Evolutionary conservation across 108 stramenopile species (phyloP).

Genomic region (Discostella stelligeroides): DNA sequence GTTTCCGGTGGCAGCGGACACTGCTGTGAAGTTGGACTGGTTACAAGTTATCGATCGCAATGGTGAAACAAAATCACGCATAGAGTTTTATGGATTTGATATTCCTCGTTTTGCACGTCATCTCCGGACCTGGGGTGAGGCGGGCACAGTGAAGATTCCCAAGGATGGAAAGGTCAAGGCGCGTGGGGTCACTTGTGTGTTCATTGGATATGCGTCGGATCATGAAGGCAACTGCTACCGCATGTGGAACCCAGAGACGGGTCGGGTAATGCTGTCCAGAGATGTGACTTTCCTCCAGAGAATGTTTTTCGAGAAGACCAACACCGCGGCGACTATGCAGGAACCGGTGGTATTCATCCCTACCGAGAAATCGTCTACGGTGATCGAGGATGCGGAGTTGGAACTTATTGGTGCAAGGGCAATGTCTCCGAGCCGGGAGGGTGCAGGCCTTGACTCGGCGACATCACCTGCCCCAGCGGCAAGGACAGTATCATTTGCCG

Average conservation of each 20-base stretch:
- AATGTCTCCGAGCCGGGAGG: not conserved
- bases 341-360: not conserved
- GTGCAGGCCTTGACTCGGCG: no score
- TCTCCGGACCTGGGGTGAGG: no score
- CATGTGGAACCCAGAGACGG: conserved; percentile 32
- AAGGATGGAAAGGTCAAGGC: conserved; percentile 19
- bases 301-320: conserved; percentile 19
- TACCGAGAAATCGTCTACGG: not conserved
- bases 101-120: not conserved
- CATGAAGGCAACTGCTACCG: conserved; percentile 22
- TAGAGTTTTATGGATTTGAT: not conserved
- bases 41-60: not conserved
- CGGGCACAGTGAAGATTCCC: no score
- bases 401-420: not conserved
- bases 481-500: no score
- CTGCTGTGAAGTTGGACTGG: conserved; percentile 1
- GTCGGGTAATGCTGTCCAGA: conserved; percentile 8
- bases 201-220: conserved; percentile 29
- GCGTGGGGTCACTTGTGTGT: conserved; percentile 24
- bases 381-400: not conserved
- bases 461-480: no score
- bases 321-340: not conserved
- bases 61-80: conserved; percentile 1
- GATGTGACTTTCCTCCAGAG: conserved; percentile 37
- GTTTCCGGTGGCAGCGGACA: not conserved